These are phyloP conservation scores for Yamadazyma olivae DNA, from an alignment of 805 yeast genomes.

Conservation along the genomic window DNA sequence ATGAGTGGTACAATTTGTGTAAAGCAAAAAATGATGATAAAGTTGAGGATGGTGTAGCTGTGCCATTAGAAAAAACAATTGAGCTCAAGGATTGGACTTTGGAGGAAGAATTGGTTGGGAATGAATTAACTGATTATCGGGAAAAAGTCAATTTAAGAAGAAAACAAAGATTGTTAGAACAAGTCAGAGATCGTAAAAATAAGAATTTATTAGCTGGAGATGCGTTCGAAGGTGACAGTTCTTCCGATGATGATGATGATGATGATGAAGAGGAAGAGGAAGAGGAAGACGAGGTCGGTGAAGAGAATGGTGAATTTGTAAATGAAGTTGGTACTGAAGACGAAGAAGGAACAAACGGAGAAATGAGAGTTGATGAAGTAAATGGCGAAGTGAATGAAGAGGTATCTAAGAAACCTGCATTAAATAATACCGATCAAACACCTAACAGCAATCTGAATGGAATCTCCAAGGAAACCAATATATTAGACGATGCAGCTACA, in stretches of 20 bases:
- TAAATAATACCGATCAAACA: not conserved
- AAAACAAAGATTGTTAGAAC: slow-evolving; percentile 37
- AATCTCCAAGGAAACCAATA: slow-evolving; percentile 1
- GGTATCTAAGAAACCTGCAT: slow-evolving; percentile 1
- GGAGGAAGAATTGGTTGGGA: slow-evolving; percentile 50
- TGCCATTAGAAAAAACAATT: slow-evolving; percentile 46
- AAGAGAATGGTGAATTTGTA: not conserved
- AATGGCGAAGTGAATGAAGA: not conserved
- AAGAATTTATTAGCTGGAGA: slow-evolving; percentile 38
- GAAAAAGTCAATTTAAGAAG: slow-evolving; percentile 46
- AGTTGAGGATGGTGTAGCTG: slow-evolving; percentile 60
- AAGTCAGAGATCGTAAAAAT: slow-evolving; percentile 39
- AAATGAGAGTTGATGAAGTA: not conserved
- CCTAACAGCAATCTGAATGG: too few relatives aligned
- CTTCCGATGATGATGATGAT: slow-evolving; percentile 32
- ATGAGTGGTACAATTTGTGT: slow-evolving; percentile 50
- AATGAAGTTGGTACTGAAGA: slow-evolving; percentile 15
- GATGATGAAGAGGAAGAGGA: slow-evolving; percentile 30
- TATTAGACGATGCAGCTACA: slow-evolving; percentile 31
- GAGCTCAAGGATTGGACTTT: slow-evolving; percentile 37
- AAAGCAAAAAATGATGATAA: slow-evolving; percentile 28
- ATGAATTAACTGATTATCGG: slow-evolving; percentile 49
- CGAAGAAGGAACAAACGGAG: slow-evolving; percentile 13
- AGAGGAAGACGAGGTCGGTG: slow-evolving; percentile 19
- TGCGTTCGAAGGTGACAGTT: slow-evolving; percentile 28